Percentiles rank a stretch among this genome's conserved stretches.
Conservation (phyloP, 2,329 filamentous ascomycete species). For the Gnomoniopsis smithogilvyi region DNA sequence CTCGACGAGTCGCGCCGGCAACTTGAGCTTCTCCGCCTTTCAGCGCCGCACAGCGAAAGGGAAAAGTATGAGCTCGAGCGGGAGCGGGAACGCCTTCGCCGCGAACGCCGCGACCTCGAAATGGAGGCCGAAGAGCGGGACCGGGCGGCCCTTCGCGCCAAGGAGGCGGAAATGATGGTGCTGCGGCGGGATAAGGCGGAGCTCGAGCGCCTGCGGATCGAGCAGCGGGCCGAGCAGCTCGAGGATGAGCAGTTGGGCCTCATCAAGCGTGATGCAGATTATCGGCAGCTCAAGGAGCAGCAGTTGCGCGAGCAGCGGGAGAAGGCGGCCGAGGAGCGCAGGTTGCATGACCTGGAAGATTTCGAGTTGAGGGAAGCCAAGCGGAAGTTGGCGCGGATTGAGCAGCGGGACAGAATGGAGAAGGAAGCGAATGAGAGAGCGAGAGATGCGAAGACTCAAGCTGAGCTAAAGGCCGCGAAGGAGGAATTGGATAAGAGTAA, state of each 20-base stretch:
- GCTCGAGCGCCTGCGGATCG: constrained; percentile 36
- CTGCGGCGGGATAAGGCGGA: constrained; percentile 36
- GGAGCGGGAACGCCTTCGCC: constrained; percentile 28
- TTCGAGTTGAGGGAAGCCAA: constrained; percentile 34
- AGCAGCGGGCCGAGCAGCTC: constrained; percentile 25
- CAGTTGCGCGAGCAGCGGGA: constrained; percentile 17
- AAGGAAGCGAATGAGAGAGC: constrained; percentile 32
- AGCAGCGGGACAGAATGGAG: constrained; percentile 31
- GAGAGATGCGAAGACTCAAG: constrained; percentile 41
- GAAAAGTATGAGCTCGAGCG: constrained; percentile 32
- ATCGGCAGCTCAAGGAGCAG: constrained; percentile 26
- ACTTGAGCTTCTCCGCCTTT: constrained; percentile 15
- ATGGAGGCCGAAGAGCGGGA: constrained; percentile 39
- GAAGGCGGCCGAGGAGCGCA: constrained; percentile 20
- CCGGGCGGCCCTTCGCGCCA: constrained; percentile 24
- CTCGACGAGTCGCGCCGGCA: constrained; percentile 17
- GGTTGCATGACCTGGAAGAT: constrained; percentile 26
- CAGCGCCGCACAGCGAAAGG: constrained; percentile 24
- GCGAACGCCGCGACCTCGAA: constrained; percentile 43
- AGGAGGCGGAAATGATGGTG: constrained; percentile 29
- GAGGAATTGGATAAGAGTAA: constrained; percentile 41
- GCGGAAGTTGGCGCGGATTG: constrained; percentile 38
- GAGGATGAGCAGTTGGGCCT: constrained; percentile 31
- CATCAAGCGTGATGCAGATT: constrained; percentile 35
- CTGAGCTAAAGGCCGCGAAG: constrained; percentile 48